phyloP scores from a whole-genome alignment of 768 basidiomycete genomes.

The Lentinula lateritia region DNA sequence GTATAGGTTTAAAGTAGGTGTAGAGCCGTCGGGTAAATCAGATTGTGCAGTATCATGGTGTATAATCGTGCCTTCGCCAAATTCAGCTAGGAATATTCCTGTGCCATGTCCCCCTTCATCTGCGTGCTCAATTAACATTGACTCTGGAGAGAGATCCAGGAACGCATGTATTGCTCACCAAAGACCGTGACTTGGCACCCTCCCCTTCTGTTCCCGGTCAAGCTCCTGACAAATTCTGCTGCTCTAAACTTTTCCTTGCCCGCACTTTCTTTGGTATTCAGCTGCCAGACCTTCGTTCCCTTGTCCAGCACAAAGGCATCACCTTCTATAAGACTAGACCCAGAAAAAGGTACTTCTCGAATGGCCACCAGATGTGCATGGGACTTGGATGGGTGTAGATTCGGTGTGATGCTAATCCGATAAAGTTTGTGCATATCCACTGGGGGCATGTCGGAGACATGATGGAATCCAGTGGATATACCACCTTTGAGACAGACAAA shows the following conservation, averaged over 20 bases:
- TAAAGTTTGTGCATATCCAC: constrained; percentile 45
- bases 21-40: not conserved
- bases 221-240: constrained; percentile 48
- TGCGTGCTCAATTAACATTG: constrained; percentile 12
- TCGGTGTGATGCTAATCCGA: constrained; percentile 30
- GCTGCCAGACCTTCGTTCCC: constrained; percentile 45
- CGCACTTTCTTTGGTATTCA: constrained; percentile 47
- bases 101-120: constrained; percentile 49
- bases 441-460: constrained; percentile 37
- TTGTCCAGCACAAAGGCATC: constrained; percentile 60
- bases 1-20: constrained; percentile 21
- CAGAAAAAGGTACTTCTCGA: constrained; percentile 41
- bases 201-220: constrained; percentile 36
- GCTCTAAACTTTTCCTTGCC: constrained; percentile 59
- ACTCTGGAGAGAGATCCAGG: not conserved
- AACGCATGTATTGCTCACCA: constrained; percentile 26
- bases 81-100: constrained; percentile 40
- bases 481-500: constrained; percentile 44
- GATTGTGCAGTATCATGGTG: constrained; percentile 5
- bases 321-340: constrained; percentile 44
- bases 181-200: constrained; percentile 41
- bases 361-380: constrained; percentile 31
- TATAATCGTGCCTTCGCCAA: constrained; percentile 29
- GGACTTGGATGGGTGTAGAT: not conserved
- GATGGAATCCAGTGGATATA: constrained; percentile 46